Base-by-base conservation (phyloP, 106 monocot species). In the Cymbidium sinense region DNA sequence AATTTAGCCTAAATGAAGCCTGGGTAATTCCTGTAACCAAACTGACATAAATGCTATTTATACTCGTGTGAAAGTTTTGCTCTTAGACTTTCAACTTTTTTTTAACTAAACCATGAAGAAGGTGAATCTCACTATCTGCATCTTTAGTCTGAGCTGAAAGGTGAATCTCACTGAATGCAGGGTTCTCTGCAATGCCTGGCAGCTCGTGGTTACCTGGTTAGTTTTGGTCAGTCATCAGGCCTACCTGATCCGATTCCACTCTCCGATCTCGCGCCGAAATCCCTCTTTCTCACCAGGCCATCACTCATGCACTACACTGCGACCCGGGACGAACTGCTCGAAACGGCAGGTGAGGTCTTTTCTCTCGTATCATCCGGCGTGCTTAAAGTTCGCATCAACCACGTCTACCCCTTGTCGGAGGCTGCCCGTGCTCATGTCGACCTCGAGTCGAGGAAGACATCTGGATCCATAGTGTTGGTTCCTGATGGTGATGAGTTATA, bases 221-320 rank as follows among this genome's bases (percentile, higher is more conserved):
- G 82, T 61, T 98, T 90, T 25, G 98, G 98, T 20, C 98, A 98
- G 77, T 92, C 94, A 54, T 98, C 98, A 30, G 98, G 98, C 2
- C 58, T 12, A 4, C 87, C 88, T 0, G 98, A 98, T 61, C 92
- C 98, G 0, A 33, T 98, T 31, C 82, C 88, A 18, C 9, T 94
- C 17, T 77, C 88, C 2, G 94, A 92, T 64, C 87, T 98, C 12
- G 86, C 84, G 58, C 3, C 92, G 11, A 98, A 98, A 64, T 94
- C 94, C 11, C 64, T 92, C 25, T 92, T 94, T 84, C 70, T 98
- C 25, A 89, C 87, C 3, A 85, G 98, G 74, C 98, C 98, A 44
- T 79, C 81, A 47, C 70, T 98, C 0, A 85, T 90, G 80, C 88
- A 88, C 25, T 98, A 94, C 86, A 90, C 83, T 33, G 35, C 84